Conservation (phyloP, 1,139 yeast genomes). For the Zhuliangozyma blackwelliae region DNA sequence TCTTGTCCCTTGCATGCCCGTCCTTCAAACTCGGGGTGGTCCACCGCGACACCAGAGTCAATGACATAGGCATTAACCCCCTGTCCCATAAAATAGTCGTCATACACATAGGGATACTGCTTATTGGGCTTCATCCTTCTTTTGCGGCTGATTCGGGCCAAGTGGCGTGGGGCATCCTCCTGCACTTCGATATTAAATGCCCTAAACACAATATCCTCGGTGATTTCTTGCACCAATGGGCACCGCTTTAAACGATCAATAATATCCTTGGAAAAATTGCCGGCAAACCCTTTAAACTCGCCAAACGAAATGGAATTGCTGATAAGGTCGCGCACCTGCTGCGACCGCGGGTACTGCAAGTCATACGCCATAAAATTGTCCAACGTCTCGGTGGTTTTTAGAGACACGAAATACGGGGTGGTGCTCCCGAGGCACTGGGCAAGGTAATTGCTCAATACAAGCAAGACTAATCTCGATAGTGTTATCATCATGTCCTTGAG, state of each 20-base stretch:
- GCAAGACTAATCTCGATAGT: too few species aligned
- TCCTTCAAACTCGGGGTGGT: conserved; percentile 63
- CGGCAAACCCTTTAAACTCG: conserved; percentile 59
- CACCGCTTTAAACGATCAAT: conserved; percentile 45
- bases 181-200: conserved; percentile 37
- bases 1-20: conserved; percentile 59
- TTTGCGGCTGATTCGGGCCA: conserved; percentile 59
- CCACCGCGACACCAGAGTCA: conserved; percentile 66
- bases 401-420: conserved; percentile 21
- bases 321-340: conserved; percentile 41
- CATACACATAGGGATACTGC: conserved; percentile 22
- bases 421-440: too few species aligned
- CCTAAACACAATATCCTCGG: conserved; percentile 52
- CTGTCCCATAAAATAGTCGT: conserved; percentile 20
- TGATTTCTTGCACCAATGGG: conserved; percentile 52
- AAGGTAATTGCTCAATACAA: too few species aligned
- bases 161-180: conserved; percentile 60
- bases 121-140: conserved; percentile 23
- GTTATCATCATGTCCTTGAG: too few species aligned
- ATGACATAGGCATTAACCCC: conserved; percentile 72
- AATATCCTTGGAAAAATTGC: conserved; percentile 48
- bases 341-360: conserved; percentile 23
- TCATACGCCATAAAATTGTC: conserved; percentile 40
- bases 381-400: conserved; percentile 25
- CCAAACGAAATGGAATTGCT: conserved; percentile 53